Evolutionary conservation across 208 protist genomes (phyloP).

Genomic region (Crithidia thermophila): DNA sequence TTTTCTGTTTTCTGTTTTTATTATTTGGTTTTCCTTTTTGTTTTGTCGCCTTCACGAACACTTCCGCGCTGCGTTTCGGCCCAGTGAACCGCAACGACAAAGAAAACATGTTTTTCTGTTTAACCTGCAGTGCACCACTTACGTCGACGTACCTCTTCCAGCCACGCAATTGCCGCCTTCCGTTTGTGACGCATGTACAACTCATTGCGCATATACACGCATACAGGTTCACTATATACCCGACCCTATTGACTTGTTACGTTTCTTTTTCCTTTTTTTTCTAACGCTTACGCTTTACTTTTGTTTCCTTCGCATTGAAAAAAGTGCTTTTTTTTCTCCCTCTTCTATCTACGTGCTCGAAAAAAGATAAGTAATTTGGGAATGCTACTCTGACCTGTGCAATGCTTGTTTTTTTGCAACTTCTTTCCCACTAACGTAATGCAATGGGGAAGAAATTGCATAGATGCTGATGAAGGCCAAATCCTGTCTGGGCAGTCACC

Average conservation of each 20-base stretch:
- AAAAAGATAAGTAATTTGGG: no score
- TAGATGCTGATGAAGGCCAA: no score
- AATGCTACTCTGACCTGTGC: no score
- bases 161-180: no score
- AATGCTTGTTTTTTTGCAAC: no score
- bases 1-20: not conserved
- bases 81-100: not conserved
- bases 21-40: not conserved
- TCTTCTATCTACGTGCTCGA: no score
- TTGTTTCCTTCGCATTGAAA: no score
- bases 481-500: no score
- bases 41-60: not conserved
- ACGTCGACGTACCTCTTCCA: no score
- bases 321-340: no score
- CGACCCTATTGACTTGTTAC: not conserved
- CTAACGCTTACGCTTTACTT: not conserved
- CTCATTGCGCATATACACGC: not conserved
- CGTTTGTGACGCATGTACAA: not conserved
- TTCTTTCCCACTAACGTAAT: no score
- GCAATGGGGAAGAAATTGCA: no score
- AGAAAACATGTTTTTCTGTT: not conserved
- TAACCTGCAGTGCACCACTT: not conserved
- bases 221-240: not conserved
- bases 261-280: slow-evolving; percentile 19
- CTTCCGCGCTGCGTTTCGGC: not conserved